Evolutionary conservation across 1,284 basidiomycete species (phyloP), one percentile per base, ranked within the genome.

Genomic region (Leccinum pachyderme): DNA sequence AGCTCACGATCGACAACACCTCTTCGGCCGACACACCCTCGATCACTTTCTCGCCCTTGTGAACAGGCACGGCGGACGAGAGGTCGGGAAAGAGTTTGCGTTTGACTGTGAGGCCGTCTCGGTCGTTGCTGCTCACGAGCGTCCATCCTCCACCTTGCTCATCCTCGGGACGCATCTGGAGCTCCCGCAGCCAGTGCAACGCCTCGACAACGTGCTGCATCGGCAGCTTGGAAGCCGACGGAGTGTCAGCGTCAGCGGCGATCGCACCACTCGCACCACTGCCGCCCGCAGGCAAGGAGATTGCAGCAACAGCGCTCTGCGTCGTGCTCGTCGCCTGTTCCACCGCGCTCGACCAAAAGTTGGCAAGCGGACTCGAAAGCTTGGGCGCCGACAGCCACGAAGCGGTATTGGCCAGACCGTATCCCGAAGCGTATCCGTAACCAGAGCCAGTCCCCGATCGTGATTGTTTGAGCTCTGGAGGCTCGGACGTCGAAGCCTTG

Each of bases 1-100:
- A 86, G 6, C 82, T 80, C 24, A 95, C 77, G 12, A 91, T 79
- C 1, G 86, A 79, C 0, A 84, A 87, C 13, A 97, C 77, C 66
- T 99, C 96, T 64, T 98, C 96, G 0, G 95, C 95, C 0, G 93
- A 91, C 8, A 97, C 83, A 2, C 96, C 95, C 68, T 98, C 91
- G 47, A 99, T 89, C 57, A 99, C 93, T 71, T 94, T 91, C 68
- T 91, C 89, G 0, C 92, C 93, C 57, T 88, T 89, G 67, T 95
- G 90, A 4, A 98, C 86, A 0, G 93, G 91, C 47, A 97, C 84
- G 44, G 83, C 79, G 7, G 87, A 79, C 7, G 94, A 97, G 13
- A 98, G 83, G 52, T 90, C 85, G 2, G 87, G 78, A 9, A 87
- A 84, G 15, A 87, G 70, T 64, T 90, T 90, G 60, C 88, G 85